A percentile compares a stretch with the other conserved stretches of the same genome.
Conservation (phyloP, 805 yeast species). For the Monosporozyma solicola region DNA sequence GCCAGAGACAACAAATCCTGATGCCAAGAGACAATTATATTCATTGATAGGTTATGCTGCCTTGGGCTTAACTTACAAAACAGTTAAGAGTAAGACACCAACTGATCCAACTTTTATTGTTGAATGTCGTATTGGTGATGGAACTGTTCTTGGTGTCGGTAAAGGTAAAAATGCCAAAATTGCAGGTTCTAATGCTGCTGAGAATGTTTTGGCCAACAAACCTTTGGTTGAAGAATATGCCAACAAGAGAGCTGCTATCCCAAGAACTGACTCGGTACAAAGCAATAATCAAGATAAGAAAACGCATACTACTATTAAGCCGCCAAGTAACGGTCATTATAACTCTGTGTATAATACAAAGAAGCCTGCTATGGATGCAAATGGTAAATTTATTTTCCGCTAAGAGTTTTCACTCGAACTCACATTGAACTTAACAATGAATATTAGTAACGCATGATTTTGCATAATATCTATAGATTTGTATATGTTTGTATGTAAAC, state of each 20-base stretch:
- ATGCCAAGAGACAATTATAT: conserved; percentile 73
- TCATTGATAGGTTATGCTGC: conserved; percentile 71
- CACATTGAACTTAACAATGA: not conserved
- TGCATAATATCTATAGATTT: not conserved
- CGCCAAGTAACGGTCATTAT: not conserved
- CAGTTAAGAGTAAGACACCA: conserved; percentile 31
- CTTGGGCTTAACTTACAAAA: conserved; percentile 50
- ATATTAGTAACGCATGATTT: not conserved
- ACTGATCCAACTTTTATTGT: conserved; percentile 44
- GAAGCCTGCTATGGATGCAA: conserved; percentile 3
- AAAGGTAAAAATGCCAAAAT: conserved; percentile 57
- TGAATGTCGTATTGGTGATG: conserved; percentile 55
- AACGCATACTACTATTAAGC: not conserved
- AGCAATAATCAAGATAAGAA: conserved; percentile 5
- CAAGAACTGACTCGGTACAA: conserved; percentile 32
- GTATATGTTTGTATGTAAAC: not conserved
- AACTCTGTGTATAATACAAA: not conserved
- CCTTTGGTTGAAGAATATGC: conserved; percentile 56
- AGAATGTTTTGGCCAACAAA: conserved; percentile 57
- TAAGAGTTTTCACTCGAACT: not conserved
- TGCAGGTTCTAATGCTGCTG: conserved; percentile 83
- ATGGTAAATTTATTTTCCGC: conserved; percentile 8
- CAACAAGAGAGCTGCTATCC: conserved; percentile 44
- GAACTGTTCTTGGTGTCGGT: conserved; percentile 60
- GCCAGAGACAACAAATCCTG: conserved; percentile 37